Base-by-base conservation (phyloP, 2,329 filamentous ascomycete species). In the Nemania bipapillata region DNA sequence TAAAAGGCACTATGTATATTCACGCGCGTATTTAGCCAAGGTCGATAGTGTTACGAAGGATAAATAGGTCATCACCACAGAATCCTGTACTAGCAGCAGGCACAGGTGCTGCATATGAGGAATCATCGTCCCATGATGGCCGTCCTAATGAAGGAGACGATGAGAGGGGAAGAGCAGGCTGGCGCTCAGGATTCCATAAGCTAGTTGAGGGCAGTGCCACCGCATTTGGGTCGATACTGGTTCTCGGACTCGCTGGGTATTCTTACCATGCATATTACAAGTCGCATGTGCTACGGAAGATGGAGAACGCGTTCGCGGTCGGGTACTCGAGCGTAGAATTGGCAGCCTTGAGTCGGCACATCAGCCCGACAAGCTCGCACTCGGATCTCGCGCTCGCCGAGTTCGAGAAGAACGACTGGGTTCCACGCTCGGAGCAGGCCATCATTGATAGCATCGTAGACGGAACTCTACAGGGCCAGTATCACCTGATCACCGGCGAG, bases 401-500 rank as follows among this genome's bases (percentile, higher is more conserved):
- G 24, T 61, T 68, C 22, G 69, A 66, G 30, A 63, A 70, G 35
- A 71, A 73, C 47, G 71, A 74, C 52, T 70, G 95, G 95, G 89
- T 97, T 50, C 80, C 87, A 69, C 90, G 94, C 32, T 88, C 91
- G 15, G 94, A 98, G 82, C 95, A 98, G 79, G 80, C 83, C 2
- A 87, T 86, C 64, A 90, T 98, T 69, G 91, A 98, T 78, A 84
- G 82, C 17, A 97, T 98, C 71, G 87, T 98, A n/a, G 83, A 86
- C 54, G 96, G 96, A 1, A 82, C 85, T 3, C 84, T 87, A 35
- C 83, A 84, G 50, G 96, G 96, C 9, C 93, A 96, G 77, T 98
- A 98, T 77, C 92, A 96, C 79, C 85, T 98, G 1, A 84, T 98
- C 1, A 89, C 97, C 26, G 95, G 95, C 50, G 95, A 97, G 78